phyloP scores from a whole-genome alignment of 768 basidiomycete genomes.

The Tephrocybe sp. region DNA sequence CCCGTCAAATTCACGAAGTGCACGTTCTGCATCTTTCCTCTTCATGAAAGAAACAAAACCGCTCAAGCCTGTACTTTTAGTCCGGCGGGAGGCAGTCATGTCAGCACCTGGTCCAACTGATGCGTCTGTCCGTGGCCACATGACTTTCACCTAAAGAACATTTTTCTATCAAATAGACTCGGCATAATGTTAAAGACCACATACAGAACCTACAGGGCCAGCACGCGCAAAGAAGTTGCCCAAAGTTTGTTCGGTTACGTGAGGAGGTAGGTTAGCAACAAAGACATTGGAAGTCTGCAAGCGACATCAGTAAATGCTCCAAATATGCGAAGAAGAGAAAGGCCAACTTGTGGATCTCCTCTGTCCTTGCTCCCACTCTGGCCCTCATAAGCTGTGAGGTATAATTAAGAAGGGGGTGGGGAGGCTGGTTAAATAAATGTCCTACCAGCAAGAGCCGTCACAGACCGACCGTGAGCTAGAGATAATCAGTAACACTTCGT shows the following conservation, averaged over 20 bases:
- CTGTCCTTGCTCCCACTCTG: slow-evolving; percentile 89
- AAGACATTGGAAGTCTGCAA: slow-evolving; percentile 90
- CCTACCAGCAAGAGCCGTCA: slow-evolving; percentile 88
- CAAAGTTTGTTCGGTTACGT: slow-evolving; percentile 82
- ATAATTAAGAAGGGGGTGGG: slow-evolving; percentile 3
- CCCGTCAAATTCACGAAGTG: slow-evolving; percentile 88
- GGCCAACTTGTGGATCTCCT: slow-evolving; percentile 76
- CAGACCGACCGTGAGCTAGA: slow-evolving; percentile 67
- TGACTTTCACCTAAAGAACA: slow-evolving; percentile 77
- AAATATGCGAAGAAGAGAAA: not conserved
- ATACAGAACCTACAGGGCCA: slow-evolving; percentile 91
- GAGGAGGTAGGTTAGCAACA: slow-evolving; percentile 88
- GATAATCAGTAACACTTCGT: slow-evolving; percentile 1
- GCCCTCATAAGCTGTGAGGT: slow-evolving; percentile 74
- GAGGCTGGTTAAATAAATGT: not conserved
- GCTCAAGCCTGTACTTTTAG: slow-evolving; percentile 77
- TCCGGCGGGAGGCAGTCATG: slow-evolving; percentile 70
- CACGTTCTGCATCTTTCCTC: slow-evolving; percentile 85
- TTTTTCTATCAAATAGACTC: not conserved
- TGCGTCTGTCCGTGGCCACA: slow-evolving; percentile 94
- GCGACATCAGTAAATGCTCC: not conserved
- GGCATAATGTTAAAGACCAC: slow-evolving; percentile 16
- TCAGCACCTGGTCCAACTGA: slow-evolving; percentile 69
- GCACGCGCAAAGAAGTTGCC: slow-evolving; percentile 89
- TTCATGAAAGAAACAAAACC: slow-evolving; percentile 99